Evolutionary conservation across 2,329 filamentous ascomycete genomes (phyloP).

Genomic region (Rutstroemia sp.): DNA sequence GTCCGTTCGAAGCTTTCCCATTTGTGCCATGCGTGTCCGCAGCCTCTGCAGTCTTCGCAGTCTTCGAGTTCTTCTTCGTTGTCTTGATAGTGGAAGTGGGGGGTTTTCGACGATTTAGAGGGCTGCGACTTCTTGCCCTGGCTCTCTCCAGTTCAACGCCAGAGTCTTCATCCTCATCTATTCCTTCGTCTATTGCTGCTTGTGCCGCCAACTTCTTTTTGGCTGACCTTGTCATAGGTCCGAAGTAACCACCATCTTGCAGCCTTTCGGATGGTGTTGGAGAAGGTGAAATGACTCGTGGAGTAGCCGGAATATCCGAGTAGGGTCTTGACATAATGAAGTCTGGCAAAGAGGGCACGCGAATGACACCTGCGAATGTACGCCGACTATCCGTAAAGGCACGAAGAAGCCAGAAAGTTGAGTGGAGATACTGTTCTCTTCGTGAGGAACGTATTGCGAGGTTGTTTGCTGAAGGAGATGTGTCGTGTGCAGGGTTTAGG

Average conservation of each 20-base stretch:
- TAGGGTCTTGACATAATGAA: conserved; percentile 36
- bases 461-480: conserved; percentile 21
- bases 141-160: conserved; percentile 26
- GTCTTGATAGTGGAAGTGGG: conserved; percentile 40
- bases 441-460: conserved; percentile 34
- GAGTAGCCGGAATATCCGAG: conserved; percentile 61
- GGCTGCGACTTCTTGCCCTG: conserved; percentile 28
- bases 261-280: conserved; percentile 60
- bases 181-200: conserved; percentile 50
- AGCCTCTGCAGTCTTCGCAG: conserved; percentile 37
- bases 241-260: conserved; percentile 55
- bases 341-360: conserved; percentile 49
- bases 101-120: conserved; percentile 39
- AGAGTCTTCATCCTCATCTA: conserved; percentile 35
- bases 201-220: conserved; percentile 50
- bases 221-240: conserved; percentile 70
- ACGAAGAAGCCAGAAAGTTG: conserved; percentile 39
- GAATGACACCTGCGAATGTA: conserved; percentile 49
- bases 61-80: conserved; percentile 33
- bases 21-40: conserved; percentile 18
- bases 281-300: conserved; percentile 84
- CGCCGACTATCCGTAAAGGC: conserved; percentile 39
- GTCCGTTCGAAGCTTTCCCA: conserved; percentile 45
- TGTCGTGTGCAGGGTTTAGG: conserved; percentile 37
- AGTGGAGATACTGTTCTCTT: conserved; percentile 45